Conservation (phyloP, 257 asterid species). For the Vinca minor region DNA sequence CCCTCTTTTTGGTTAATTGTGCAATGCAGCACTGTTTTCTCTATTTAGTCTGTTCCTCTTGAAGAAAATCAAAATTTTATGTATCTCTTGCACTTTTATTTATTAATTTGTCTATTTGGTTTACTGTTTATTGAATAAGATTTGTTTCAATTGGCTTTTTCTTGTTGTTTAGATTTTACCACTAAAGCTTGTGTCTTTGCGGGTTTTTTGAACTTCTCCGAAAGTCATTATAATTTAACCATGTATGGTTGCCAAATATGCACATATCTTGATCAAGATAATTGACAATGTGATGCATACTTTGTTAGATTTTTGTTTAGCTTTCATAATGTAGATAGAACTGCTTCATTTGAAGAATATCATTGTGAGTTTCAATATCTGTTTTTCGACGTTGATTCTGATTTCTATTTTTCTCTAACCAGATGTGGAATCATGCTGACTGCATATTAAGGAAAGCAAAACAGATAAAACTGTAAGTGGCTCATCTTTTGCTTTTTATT, state of each 20-base stretch:
- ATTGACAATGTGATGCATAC: not conserved
- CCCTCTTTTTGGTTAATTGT: not conserved
- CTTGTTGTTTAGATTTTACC: not conserved
- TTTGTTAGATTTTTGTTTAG: not conserved
- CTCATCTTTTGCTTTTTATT: slow-evolving; percentile 5
- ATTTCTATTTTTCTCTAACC: slow-evolving; percentile 32
- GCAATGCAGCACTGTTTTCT: not conserved
- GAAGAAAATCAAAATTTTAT: not conserved
- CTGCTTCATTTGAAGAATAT: not conserved
- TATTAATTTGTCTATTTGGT: not conserved
- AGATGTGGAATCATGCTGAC: slow-evolving; percentile 94
- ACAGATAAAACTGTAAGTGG: slow-evolving; percentile 68
- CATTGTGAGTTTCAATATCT: not conserved
- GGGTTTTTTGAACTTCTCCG: not conserved
- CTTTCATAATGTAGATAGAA: not conserved
- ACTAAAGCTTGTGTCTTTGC: not conserved
- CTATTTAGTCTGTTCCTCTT: not conserved
- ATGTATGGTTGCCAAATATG: not conserved
- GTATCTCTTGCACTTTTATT: not conserved
- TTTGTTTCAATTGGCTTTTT: not conserved
- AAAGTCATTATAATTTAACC: not conserved
- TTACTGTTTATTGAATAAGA: not conserved
- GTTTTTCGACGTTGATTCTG: slow-evolving; percentile 9
- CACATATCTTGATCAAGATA: not conserved
- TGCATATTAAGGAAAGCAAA: slow-evolving; percentile 68